Base-by-base conservation (phyloP, 495 filamentous ascomycete genomes). In the Talaromyces trachyspermus region DNA sequence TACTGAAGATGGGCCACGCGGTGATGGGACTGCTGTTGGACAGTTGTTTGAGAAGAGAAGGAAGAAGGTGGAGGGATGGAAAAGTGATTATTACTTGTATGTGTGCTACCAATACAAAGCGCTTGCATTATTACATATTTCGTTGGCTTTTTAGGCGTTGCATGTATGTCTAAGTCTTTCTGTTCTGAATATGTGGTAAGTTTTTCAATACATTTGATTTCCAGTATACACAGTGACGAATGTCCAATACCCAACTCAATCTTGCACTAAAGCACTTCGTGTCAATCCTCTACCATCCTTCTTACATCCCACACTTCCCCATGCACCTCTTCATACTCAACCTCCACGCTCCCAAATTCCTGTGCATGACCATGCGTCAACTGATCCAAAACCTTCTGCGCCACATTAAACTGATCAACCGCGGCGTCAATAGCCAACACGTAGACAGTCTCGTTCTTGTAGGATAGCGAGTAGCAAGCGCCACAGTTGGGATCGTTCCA, bases 1-100 rank as follows among this genome's bases (percentile, higher is more conserved):
- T 14, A 77, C 72, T 0, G 60, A 60, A 24, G 84, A 86, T 54
- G 79, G 81, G 1, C 72, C 70, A 32, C 75, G 75, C 35, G 73
- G 69, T 40, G 83, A 80, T 53, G 70, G 64, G 0, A 66, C 63
- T 3, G 76, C 75, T 25, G 72, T 83, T 58, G 82, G 86, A 20
- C 78, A 87, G 37, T 69, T 77, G 41, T 88, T 85, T 50, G 81
- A 86, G 59, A 89, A 89, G 62, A 74, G 77, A 46, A 68, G 86
- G 47, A 88, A 86, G 74, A 77, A 79, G 50, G 54, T 84, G 50
- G 81, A 84, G 10, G 74, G 71, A 29, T 76, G 83, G 54, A 79
- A 79, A 59, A 58, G 46, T 70, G 56, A 49, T 38, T 18, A 1
- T 11, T 48, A 24, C 47, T 35, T 4, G 2, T 15, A 15, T 12